A percentile compares a stretch with the other conserved stretches of the same genome.
phyloP scores from a whole-genome alignment of 2,329 filamentous ascomycete genomes.

The Xylariaceae sp. region DNA sequence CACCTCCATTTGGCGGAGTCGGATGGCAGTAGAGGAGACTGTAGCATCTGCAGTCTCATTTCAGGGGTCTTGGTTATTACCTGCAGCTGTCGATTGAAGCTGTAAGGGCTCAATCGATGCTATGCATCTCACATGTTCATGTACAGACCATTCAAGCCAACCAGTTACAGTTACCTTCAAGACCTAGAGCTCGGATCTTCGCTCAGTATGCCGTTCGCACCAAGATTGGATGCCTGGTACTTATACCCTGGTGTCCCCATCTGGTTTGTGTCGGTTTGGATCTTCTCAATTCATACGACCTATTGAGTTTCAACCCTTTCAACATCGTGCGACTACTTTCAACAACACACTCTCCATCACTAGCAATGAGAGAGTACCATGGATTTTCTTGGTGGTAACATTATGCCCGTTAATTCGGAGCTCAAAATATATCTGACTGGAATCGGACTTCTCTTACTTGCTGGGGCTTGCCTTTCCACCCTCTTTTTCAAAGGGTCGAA shows the following conservation, averaged over 20 bases:
- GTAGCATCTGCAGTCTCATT: too few relatives aligned
- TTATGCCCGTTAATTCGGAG: conserved; percentile 43
- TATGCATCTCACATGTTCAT: too few relatives aligned
- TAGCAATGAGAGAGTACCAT: conserved; percentile 67
- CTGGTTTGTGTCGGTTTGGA: conserved; percentile 1
- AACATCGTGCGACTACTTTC: conserved; percentile 15
- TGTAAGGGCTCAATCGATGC: too few relatives aligned
- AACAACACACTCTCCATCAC: conserved; percentile 22
- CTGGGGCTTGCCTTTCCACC: conserved; percentile 48
- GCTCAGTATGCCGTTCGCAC: too few relatives aligned
- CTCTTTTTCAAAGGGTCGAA: conserved; percentile 33
- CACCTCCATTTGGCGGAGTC: too few relatives aligned
- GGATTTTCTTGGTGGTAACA: conserved; percentile 68
- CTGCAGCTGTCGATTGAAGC: too few relatives aligned
- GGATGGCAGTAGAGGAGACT: too few relatives aligned
- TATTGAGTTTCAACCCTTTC: conserved; percentile 6
- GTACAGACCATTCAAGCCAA: too few relatives aligned
- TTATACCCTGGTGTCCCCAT: too few relatives aligned
- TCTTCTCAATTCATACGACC: not conserved
- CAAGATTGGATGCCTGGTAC: too few relatives aligned
- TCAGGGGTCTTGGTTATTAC: not conserved
- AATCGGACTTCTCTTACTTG: conserved; percentile 48
- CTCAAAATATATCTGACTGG: conserved; percentile 51
- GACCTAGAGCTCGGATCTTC: too few relatives aligned
- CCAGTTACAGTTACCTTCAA: too few relatives aligned